Percentiles rank a stretch among this genome's conserved stretches.
Evolutionary conservation across 2,329 filamentous ascomycete species (phyloP).

Genomic region (Rhinocladiella mackenziei): DNA sequence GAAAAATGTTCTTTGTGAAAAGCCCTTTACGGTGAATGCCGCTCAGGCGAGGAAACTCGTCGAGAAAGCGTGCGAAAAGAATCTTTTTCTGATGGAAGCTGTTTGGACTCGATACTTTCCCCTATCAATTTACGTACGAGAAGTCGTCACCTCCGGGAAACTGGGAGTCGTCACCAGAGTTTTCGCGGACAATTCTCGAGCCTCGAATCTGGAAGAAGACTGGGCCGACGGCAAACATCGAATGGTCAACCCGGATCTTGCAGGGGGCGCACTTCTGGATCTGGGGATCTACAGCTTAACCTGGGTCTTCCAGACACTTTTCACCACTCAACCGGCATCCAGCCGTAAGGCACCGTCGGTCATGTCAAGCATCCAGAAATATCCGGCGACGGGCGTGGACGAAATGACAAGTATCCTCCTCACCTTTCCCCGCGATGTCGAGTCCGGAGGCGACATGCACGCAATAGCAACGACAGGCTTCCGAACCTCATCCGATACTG

Average conservation of each 20-base stretch:
- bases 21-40: slow-evolving; percentile 81
- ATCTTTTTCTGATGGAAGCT: slow-evolving; percentile 76
- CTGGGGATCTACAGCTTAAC: slow-evolving; percentile 84
- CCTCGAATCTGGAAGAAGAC: slow-evolving; percentile 47
- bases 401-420: slow-evolving; percentile 33
- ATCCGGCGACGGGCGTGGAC: slow-evolving; percentile 31
- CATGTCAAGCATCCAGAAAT: slow-evolving; percentile 43
- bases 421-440: slow-evolving; percentile 30
- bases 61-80: slow-evolving; percentile 67
- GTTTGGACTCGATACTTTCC: slow-evolving; percentile 91
- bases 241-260: slow-evolving; percentile 78
- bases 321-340: slow-evolving; percentile 61
- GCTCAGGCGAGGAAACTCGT: slow-evolving; percentile 69
- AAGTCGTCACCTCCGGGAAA: slow-evolving; percentile 47
- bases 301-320: slow-evolving; percentile 65
- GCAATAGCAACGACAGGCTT: slow-evolving; percentile 31
- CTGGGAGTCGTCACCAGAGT: slow-evolving; percentile 51
- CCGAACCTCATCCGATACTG: slow-evolving; percentile 28
- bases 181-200: slow-evolving; percentile 45
- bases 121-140: slow-evolving; percentile 49
- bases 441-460: slow-evolving; percentile 66
- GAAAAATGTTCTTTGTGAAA: slow-evolving; percentile 87
- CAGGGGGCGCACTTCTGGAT: slow-evolving; percentile 77
- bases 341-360: slow-evolving; percentile 66
- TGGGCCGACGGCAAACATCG: slow-evolving; percentile 53